These are phyloP conservation scores for Cornus controversa DNA, from an alignment of 148 eudicot genomes.

Conservation along the genomic window DNA sequence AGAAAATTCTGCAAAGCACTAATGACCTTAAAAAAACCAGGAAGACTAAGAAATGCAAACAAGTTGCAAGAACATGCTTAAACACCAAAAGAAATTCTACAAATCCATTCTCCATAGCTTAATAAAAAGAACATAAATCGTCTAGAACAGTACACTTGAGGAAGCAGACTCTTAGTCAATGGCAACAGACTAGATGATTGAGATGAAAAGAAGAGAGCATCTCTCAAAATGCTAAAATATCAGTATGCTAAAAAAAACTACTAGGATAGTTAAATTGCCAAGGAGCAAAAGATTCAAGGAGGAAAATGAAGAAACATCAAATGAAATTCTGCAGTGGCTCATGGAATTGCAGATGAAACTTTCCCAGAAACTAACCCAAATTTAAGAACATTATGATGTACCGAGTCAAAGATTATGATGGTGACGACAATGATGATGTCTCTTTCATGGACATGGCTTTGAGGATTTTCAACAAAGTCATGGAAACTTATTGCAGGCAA, in stretches of 20 bases:
- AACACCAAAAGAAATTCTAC: background rate
- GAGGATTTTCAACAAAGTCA: background rate
- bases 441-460: background rate
- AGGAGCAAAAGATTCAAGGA: background rate
- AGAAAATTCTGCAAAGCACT: conserved; percentile 70
- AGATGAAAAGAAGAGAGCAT: background rate
- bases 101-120: background rate
- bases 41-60: background rate
- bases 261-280: background rate
- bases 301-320: no score
- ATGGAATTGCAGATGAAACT: no score
- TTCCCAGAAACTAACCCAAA: background rate
- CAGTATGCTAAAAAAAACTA: background rate
- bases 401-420: no score
- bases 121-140: background rate
- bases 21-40: conserved; percentile 3
- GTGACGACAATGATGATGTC: background rate
- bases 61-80: background rate
- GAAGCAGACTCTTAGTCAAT: background rate
- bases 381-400: no score
- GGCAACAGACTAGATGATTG: background rate
- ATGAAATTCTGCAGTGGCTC: no score
- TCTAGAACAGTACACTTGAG: background rate
- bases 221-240: background rate
- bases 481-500: background rate